Evolutionary conservation across 768 basidiomycete genomes (phyloP), one percentile per base, ranked within the genome.

Genomic region (Clitopilus hobsonii): DNA sequence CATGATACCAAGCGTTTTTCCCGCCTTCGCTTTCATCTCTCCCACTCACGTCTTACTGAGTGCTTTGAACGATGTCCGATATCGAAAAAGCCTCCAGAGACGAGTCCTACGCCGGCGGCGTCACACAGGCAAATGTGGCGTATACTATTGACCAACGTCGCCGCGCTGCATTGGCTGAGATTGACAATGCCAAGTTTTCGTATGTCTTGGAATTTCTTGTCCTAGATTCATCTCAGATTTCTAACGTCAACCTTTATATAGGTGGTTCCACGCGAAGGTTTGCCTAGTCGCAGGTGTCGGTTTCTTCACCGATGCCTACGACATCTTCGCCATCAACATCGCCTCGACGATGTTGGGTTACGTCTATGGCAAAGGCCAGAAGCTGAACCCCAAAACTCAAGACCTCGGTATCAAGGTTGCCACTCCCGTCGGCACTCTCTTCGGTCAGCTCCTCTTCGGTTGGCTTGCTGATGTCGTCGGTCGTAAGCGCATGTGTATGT

Each of bases 281-380:
- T 83, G 82, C 61, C 59, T 83, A 54, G 81, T 81, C 32, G 74
- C 90, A 2, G 91, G 93, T 61, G 88, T 88, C 8, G 93, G 93
- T 24, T 94, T 95, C 79, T 95, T 94, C 77, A 93, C 93, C 49
- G 92, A 91, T 72, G 84, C 86, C 56, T 91, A 91, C 63, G 91
- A 93, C 58, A 86, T 95, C 56, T 97, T 94, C 63, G 89, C 91
- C 6, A 95, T 95, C 72, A 91, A 86, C 69, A 89, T 95, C 45
- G 91, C 83, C 0, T 83, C 88, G 0, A 76, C 76, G 0, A 94
- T 95, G 91, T 71, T 96, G 54, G 90, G 87, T 23, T 90, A 86
- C 63, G 85, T 94, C 54, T 94, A 94, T 52, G 82, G 83, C 45
- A 53, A 66, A 14, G 71, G 56, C 55, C 71, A 67, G 53, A 73